Evolutionary conservation across 805 yeast genomes (phyloP).

Genomic region (Saturnispora quitensis): DNA sequence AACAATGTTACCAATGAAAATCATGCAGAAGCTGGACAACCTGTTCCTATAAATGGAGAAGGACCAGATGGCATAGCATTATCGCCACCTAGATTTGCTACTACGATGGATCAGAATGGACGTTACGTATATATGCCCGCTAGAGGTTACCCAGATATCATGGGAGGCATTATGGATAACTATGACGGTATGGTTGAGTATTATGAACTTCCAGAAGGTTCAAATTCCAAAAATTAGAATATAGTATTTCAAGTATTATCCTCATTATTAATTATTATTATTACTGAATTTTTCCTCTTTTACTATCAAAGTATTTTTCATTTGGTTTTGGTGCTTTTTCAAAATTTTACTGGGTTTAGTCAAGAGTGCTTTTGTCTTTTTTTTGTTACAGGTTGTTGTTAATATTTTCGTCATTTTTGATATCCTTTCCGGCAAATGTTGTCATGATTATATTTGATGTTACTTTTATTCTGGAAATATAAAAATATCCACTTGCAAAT

Average conservation of each 20-base stretch:
- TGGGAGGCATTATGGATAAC: constrained; percentile 6
- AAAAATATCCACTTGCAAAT: background rate
- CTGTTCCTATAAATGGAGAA: background rate
- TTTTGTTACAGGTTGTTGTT: background rate
- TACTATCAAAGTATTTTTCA: background rate
- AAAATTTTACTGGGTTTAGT: background rate
- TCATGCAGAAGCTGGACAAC: background rate
- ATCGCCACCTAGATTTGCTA: constrained; percentile 17
- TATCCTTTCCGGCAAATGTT: background rate
- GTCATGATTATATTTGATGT: background rate
- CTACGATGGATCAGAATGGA: constrained; percentile 20
- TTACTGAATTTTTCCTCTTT: background rate
- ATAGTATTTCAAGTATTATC: background rate
- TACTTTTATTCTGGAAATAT: background rate
- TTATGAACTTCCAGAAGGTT: background rate
- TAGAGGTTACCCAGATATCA: constrained; percentile 19
- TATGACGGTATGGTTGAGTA: background rate
- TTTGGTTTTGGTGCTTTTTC: background rate
- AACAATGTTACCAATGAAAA: background rate
- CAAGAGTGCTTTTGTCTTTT: background rate
- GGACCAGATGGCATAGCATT: constrained; percentile 3
- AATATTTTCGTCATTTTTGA: background rate
- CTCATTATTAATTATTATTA: background rate
- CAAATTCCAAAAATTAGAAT: background rate
- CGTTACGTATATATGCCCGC: constrained; percentile 20